Conservation (phyloP, 345 rosid genomes). For the Hibiscus syriacus region DNA sequence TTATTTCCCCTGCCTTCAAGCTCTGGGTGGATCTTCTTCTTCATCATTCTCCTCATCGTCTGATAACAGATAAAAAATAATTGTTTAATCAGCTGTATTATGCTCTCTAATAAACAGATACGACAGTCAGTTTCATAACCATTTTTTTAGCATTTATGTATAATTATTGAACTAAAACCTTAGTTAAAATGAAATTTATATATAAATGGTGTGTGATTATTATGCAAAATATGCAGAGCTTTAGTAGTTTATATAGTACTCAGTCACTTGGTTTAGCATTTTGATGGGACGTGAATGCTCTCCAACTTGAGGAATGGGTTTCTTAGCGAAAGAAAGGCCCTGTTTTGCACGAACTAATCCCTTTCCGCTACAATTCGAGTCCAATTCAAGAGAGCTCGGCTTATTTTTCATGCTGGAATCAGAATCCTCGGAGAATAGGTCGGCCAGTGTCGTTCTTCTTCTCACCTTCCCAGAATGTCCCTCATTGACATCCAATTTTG, state of each 20-base stretch:
- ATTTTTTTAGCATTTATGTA: too few species aligned
- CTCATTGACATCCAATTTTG: conserved; percentile 7
- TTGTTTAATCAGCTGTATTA: neutral
- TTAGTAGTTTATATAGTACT: conserved; percentile 2
- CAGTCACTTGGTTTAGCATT: conserved; percentile 54
- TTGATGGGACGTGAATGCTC: conserved; percentile 57
- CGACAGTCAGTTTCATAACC: too few species aligned
- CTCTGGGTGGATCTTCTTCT: conserved; percentile 85
- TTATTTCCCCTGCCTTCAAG: conserved; percentile 32
- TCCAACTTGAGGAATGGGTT: conserved; percentile 42
- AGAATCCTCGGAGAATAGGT: conserved; percentile 59
- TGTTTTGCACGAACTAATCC: conserved; percentile 22
- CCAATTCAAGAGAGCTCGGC: conserved; percentile 20
- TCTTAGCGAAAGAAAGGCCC: conserved; percentile 49
- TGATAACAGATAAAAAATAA: conserved; percentile 3
- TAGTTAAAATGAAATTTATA: neutral
- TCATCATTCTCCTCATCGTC: conserved; percentile 82
- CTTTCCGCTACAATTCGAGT: conserved; percentile 14
- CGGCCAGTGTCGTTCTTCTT: conserved; percentile 70
- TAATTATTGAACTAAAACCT: neutral
- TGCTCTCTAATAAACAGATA: neutral
- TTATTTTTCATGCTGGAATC: conserved; percentile 18
- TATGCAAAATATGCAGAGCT: neutral
- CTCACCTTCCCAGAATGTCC: conserved; percentile 26
- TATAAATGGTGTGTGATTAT: neutral